Base-by-base conservation (phyloP, 495 filamentous ascomycete genomes). In the Hypoxylon fuscum region DNA sequence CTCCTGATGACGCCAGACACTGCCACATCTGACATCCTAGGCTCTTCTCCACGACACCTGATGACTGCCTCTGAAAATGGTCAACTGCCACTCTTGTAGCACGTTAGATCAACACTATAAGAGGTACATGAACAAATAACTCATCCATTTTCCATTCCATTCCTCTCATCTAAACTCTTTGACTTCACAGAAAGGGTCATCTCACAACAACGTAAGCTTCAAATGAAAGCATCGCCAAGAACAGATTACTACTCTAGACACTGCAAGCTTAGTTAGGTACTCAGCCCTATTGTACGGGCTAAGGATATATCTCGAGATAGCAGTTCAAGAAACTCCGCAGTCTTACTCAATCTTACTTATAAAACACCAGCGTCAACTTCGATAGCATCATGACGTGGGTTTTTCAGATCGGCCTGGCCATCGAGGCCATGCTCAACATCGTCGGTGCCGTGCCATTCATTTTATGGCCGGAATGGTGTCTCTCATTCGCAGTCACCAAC, bases 341-440 rank as follows among this genome's bases (percentile, higher is more conserved):
- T n/a, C n/a, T n/a, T n/a, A n/a, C n/a, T n/a, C n/a, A n/a, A n/a
- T n/a, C n/a, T n/a, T n/a, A n/a, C n/a, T n/a, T n/a, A n/a, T n/a
- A n/a, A n/a, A n/a, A n/a, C n/a, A n/a, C n/a, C n/a, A n/a, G n/a
- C n/a, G 42, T 27, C 10, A 21, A 7, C 21, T 27, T 14, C 21
- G 1, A 1, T 23, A 35, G 3, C 11, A 49, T 11, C 29, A 64
- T 64, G 61, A 49, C 55, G 15, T 31, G 49, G 25, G 12, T 55
- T 6, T 38, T 64, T 14, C 61, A 64, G 22, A 15, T 59, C 35
- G 55, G 54, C 27, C 14, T 64, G 25, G 49, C 31, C 37, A 50
- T 55, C 18, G 61, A 64, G 37, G 54, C 55, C n/a, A 6, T 50
- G 18, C 55, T 64, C 18, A 64, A 64, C 44, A 25, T 64, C 25